Evolutionary conservation across 2,329 filamentous ascomycete genomes (phyloP), one percentile per base, ranked within the genome.

Genomic region (Geosmithia flava): DNA sequence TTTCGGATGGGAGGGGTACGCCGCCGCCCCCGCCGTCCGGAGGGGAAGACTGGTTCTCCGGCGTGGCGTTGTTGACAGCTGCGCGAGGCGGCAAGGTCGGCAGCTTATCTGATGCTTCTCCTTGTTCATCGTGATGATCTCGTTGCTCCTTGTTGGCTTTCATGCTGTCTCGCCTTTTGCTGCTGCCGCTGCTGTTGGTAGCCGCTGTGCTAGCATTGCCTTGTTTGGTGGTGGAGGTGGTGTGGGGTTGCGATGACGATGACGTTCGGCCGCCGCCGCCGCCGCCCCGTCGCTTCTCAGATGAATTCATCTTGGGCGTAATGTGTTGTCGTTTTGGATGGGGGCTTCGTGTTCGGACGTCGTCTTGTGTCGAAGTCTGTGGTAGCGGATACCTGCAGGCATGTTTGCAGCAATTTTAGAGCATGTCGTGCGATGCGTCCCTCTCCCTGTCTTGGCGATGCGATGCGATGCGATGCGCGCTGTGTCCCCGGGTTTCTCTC

Each of bases 271-370:
- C 51, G 48, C 58, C 39, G 13, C 20, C 23, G 42, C 20, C 42
- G 19, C 59, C 58, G 48, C 58, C 62, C 52, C 69, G 68, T 55
- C 69, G 69, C 60, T 70, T 73, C 51, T 74, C 68, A 44, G 68
- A 59, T 43, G 60, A 54, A 52, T 62, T 67, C 68, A 71, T 71
- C 29, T 16, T 46, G 50, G 44, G 16, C 16, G 33, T 3, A 11
- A 37, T 27, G 11, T 37, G 3, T 11, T 16, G 33, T 37, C 13
- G 33, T 16, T 37, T 3, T 13, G 33, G 11, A 11, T 37, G 33
- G 33, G 33, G 33, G 6, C 6, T 37, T 37, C 13, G 33, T 27
- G 23, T 4, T 27, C 8, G 23, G 23, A 27, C 23, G 23, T 8
- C 40, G 41, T 23, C 7, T 19, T 23, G 17, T 19, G 30, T 48